phyloP scores from a whole-genome alignment of 1,284 basidiomycete species.

The Apiotrichum brassicae region DNA sequence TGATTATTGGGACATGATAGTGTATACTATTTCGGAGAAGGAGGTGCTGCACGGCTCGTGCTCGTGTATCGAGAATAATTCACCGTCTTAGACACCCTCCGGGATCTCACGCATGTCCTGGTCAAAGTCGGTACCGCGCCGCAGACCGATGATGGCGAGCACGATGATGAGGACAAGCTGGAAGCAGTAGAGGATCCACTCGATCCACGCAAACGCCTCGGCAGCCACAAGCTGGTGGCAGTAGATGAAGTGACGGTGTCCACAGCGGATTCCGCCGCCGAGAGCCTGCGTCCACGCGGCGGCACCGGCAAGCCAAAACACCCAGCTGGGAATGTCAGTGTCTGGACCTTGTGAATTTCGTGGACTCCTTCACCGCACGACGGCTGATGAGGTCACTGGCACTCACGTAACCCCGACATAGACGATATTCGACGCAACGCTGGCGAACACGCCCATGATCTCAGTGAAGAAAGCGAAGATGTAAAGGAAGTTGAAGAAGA shows the following conservation, averaged over 20 bases:
- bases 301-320: slow-evolving; percentile 45
- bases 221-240: slow-evolving; percentile 40
- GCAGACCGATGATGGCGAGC: background rate
- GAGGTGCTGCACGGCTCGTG: too few relatives aligned
- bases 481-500: slow-evolving; percentile 41
- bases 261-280: slow-evolving; percentile 38
- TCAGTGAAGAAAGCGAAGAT: slow-evolving; percentile 39
- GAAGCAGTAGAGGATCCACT: slow-evolving; percentile 33
- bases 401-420: slow-evolving; percentile 43
- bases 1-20: too few relatives aligned
- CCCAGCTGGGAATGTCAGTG: slow-evolving; percentile 29
- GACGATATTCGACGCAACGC: slow-evolving; percentile 41
- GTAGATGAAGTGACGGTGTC: slow-evolving; percentile 22
- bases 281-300: slow-evolving; percentile 41
- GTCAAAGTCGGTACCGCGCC: too few relatives aligned
- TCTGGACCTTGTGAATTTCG: too few relatives aligned
- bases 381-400: background rate
- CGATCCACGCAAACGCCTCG: slow-evolving; percentile 47
- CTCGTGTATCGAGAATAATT: too few relatives aligned
- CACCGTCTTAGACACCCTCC: too few relatives aligned
- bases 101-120: background rate
- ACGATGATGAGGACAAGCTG: background rate
- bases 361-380: too few relatives aligned
- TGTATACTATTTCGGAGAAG: background rate
- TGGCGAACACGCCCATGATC: slow-evolving; percentile 20